These are phyloP conservation scores for Colletotrichum theobromicola DNA, from an alignment of 2,329 filamentous ascomycete species.

Conservation along the genomic window DNA sequence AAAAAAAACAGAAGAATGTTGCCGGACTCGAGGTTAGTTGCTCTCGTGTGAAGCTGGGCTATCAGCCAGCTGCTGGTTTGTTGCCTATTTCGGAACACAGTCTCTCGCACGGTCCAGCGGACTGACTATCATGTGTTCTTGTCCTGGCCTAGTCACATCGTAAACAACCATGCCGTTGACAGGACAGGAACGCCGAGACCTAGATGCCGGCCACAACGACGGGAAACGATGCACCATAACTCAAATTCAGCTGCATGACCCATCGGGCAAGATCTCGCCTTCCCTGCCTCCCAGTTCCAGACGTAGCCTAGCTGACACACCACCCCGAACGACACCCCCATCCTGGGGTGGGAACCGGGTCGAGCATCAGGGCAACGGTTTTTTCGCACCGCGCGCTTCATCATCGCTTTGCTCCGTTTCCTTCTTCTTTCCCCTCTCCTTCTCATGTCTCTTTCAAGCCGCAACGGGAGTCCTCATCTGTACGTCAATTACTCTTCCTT, in stretches of 20 bases:
- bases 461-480: neutral
- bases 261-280: conserved; percentile 5
- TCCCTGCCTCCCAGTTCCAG: neutral
- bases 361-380: conserved; percentile 8
- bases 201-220: neutral
- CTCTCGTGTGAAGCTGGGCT: neutral
- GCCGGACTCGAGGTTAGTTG: neutral
- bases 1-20: neutral
- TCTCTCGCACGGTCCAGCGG: neutral
- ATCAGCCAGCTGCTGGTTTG: neutral
- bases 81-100: conserved; percentile 4
- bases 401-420: neutral
- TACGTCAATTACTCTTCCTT: conserved; percentile 3
- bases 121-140: neutral
- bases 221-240: conserved; percentile 7
- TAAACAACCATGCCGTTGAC: neutral
- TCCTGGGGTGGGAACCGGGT: conserved; percentile 9
- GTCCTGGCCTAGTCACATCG: neutral
- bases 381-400: neutral
- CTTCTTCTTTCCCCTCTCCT: neutral
- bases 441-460: neutral
- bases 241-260: conserved; percentile 20
- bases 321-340: neutral
- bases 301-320: conserved; percentile 10
- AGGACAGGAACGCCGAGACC: neutral